Conservation (phyloP, 2,329 filamentous ascomycete species). For the Lasiodiplodia sp. region DNA sequence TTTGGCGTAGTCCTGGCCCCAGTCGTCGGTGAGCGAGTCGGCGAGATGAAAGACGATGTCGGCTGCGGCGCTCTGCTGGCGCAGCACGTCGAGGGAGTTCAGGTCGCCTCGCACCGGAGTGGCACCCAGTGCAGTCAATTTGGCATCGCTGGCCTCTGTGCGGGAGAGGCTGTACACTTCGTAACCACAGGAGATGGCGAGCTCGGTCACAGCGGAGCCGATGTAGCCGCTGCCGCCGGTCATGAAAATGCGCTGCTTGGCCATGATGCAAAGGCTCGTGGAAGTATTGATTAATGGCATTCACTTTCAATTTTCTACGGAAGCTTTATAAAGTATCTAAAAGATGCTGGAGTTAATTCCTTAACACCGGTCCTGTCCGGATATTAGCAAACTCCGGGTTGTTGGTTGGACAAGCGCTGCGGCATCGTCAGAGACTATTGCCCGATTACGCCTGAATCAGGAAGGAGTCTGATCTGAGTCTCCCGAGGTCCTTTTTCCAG, state of each 20-base stretch:
- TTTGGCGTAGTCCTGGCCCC: conserved; percentile 36
- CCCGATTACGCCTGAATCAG: too few species aligned
- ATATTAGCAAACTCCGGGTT: too few species aligned
- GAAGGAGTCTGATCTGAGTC: too few species aligned
- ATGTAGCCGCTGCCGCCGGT: conserved; percentile 38
- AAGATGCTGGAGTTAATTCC: too few species aligned
- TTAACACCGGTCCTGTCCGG: too few species aligned
- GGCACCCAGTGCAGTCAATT: conserved; percentile 37
- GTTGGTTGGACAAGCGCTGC: too few species aligned
- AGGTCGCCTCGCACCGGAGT: conserved; percentile 52
- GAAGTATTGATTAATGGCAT: too few species aligned
- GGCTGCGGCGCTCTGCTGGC: conserved; percentile 46
- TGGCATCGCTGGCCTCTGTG: conserved; percentile 42
- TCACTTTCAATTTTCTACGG: too few species aligned
- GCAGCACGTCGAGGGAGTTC: conserved; percentile 47
- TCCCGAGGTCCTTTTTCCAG: too few species aligned
- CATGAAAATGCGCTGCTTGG: conserved; percentile 36
- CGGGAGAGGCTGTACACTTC: conserved; percentile 53
- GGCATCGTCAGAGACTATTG: too few species aligned
- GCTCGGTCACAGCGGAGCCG: conserved; percentile 40
- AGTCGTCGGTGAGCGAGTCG: conserved; percentile 38
- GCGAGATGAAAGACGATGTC: conserved; percentile 57
- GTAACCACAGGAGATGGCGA: conserved; percentile 51
- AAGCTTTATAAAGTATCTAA: too few species aligned
- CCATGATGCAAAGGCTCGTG: background rate